These are phyloP conservation scores for Coniella lustricola DNA, from an alignment of 2,329 filamentous ascomycete genomes.

Conservation along the genomic window DNA sequence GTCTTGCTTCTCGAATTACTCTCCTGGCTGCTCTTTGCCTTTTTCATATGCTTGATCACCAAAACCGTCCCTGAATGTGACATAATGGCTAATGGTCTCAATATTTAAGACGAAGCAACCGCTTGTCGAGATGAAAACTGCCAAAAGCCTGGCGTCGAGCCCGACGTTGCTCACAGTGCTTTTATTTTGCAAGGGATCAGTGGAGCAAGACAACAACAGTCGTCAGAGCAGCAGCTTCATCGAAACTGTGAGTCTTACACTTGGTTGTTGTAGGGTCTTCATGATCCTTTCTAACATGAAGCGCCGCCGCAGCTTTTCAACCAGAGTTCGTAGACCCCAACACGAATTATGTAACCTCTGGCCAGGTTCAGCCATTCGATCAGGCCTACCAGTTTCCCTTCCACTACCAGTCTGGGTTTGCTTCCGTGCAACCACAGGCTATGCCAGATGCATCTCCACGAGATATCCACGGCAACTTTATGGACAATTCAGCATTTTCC, in stretches of 20 bases:
- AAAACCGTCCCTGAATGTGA: background rate
- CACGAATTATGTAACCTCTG: background rate
- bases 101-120: constrained; percentile 19
- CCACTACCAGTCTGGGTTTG: background rate
- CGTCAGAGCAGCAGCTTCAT: background rate
- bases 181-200: constrained; percentile 18
- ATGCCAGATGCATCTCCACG: background rate
- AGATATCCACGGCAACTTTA: background rate
- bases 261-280: background rate
- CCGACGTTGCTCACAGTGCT: constrained; percentile 20
- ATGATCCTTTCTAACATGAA: background rate
- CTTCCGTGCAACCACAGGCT: background rate
- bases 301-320: background rate
- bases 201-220: constrained; percentile 7
- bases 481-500: background rate
- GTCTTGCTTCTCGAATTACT: too few species aligned
- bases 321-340: background rate
- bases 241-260: background rate
- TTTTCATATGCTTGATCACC: too few species aligned
- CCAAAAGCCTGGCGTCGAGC: constrained; percentile 20
- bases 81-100: background rate
- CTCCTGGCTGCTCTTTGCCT: too few species aligned
- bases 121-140: constrained; percentile 20
- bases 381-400: background rate
- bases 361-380: background rate